Evolutionary conservation across 23 red algal species (phyloP), one percentile per base, ranked within the genome.

Genomic region (Gracilaria vermiculophylla): DNA sequence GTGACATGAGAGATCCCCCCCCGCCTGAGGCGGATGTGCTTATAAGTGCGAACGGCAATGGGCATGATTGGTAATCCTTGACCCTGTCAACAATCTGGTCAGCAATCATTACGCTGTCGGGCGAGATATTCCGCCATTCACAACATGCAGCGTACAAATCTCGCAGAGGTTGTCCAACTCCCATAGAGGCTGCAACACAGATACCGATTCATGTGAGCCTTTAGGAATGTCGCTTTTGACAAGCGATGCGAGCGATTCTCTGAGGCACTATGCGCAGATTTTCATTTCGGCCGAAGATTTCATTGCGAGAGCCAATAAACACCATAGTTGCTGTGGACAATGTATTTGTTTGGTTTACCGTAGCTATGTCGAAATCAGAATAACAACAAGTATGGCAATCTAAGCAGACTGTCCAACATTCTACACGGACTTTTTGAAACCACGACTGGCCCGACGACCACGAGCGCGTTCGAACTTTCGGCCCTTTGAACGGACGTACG

Each of bases 401-500:
- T 31, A 62, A 24, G 78, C 78, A 42, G 15, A 11, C 6, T 24
- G 55, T 62, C 55, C 54, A 72, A 6, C 7, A 39, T 23, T 88
- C 55, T 77, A 88, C 0, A 51, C 81, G 77, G 89, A 84, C 84
- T 89, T 95, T 85, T 99, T 99, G 84, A 93, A 99, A 23, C 97
- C 97, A 70, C 97, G 90, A 61, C 82, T 90, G 58, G 62, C 49
- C 34, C 97, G 93, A 77, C 97, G 87, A 62, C 97, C 97, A 64
- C 97, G 97, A 13, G 97, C 97, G 35, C 92, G 85, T 40, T 99
- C 97, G 53, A 95, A 82, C 74, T 99, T 99, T 81, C 97, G 92
- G 53, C 88, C 90, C 83, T 99, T 95, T 53, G 87, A 77, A 40
- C 92, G 97, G 9, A 92, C 89, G 58, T 99, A 99, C 9, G 97